A percentile compares a stretch with the other conserved stretches of the same genome.
Evolutionary conservation across 768 basidiomycete species (phyloP).

Genomic region (Calocera viscosa): DNA sequence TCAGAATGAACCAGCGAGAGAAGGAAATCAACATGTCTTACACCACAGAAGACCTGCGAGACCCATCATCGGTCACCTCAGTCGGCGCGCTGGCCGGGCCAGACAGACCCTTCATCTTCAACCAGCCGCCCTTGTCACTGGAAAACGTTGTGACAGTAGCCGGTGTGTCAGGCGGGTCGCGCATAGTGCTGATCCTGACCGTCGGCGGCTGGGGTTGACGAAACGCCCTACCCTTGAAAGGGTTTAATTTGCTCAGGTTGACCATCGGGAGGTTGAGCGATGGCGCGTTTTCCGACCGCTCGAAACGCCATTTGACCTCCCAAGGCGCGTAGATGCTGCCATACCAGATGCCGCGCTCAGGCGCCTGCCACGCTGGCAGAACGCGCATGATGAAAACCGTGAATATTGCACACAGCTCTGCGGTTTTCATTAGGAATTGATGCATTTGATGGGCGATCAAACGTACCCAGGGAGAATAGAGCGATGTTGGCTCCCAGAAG

Average conservation of each 20-base stretch:
- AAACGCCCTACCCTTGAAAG: not conserved
- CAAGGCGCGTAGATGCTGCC: not conserved
- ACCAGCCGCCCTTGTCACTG: not conserved
- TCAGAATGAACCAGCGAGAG: not conserved
- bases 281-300: not conserved
- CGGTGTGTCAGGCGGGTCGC: not conserved
- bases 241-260: not conserved
- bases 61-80: not conserved
- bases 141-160: not conserved
- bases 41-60: not conserved
- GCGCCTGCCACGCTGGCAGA: not conserved
- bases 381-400: conserved; percentile 3
- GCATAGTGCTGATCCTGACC: not conserved
- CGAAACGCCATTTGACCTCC: conserved; percentile 1
- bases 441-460: not conserved
- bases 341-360: conserved; percentile 3
- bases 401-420: not conserved
- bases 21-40: not conserved
- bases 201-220: not conserved
- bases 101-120: conserved; percentile 1
- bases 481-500: not conserved
- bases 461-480: not conserved
- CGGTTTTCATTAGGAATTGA: not conserved
- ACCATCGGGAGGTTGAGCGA: not conserved
- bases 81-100: not conserved